These are phyloP conservation scores for Eucalyptus polyanthemos DNA, from an alignment of 345 rosid species.

Conservation along the genomic window DNA sequence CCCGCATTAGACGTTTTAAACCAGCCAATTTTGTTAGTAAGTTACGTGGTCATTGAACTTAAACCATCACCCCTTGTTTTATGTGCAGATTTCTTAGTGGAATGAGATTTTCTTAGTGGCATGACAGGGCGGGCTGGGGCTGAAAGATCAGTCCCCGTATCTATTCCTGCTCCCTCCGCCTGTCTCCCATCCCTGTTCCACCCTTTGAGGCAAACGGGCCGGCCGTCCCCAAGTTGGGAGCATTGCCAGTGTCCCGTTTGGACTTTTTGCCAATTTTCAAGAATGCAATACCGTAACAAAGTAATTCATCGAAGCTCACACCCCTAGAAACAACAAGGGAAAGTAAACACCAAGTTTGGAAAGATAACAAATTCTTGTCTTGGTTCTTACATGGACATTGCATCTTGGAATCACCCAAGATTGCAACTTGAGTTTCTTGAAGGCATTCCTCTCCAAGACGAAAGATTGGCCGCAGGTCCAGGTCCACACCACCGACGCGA, in stretches of 20 bases:
- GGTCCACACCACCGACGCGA: neutral
- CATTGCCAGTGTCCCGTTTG: neutral
- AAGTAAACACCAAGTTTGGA: neutral
- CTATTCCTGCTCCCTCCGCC: no score
- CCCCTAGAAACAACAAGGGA: neutral
- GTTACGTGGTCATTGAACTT: neutral
- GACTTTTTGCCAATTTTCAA: neutral
- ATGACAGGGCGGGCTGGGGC: no score
- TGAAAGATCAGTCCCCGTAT: no score
- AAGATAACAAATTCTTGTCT: neutral
- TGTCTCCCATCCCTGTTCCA: no score
- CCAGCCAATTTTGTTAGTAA: neutral
- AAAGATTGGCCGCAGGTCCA: constrained; percentile 6
- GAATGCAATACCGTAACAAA: neutral
- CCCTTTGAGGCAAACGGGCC: no score
- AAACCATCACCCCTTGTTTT: neutral
- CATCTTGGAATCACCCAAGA: constrained; percentile 34
- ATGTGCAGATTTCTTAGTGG: neutral
- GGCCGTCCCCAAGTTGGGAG: neutral
- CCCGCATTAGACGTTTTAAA: neutral
- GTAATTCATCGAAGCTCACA: neutral
- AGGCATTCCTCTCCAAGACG: constrained; percentile 8
- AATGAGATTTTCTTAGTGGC: neutral
- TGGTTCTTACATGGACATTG: constrained; percentile 12
- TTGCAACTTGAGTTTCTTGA: constrained; percentile 18